Percentiles rank a stretch among this genome's conserved stretches.
These are phyloP conservation scores for Acanthamoeba lenticulata DNA, from an alignment of 208 protist genomes.

Conservation along the genomic window DNA sequence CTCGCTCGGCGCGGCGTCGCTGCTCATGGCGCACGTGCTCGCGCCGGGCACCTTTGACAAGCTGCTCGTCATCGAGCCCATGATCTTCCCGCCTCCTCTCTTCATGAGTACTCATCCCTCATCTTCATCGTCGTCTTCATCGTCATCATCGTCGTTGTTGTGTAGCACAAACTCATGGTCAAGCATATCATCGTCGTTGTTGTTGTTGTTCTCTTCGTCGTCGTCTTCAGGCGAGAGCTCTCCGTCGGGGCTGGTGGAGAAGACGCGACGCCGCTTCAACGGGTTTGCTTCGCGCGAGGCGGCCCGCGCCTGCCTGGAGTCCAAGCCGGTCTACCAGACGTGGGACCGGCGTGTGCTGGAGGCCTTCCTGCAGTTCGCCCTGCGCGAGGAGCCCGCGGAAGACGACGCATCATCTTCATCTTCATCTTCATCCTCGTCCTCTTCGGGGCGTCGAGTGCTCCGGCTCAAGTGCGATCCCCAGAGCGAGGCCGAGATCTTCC, in stretches of 20 bases:
- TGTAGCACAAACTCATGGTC: too few species aligned
- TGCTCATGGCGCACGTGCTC: constrained; percentile 43
- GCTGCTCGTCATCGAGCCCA: constrained; percentile 38
- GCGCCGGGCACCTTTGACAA: constrained; percentile 15
- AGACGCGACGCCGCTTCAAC: constrained; percentile 14
- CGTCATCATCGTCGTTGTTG: not conserved
- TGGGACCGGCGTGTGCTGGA: not conserved
- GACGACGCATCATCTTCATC: too few species aligned
- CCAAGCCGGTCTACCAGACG: not conserved
- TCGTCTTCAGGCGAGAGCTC: not conserved
- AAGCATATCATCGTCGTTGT: too few species aligned
- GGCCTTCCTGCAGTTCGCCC: not conserved
- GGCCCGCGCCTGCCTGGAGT: not conserved
- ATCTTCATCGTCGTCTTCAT: not conserved
- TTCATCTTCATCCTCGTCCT: too few species aligned
- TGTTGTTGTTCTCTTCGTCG: not conserved
- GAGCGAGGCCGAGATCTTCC: constrained; percentile 8
- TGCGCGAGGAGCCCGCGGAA: not conserved
- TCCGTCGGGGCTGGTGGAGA: not conserved
- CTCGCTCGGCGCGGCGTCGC: not conserved
- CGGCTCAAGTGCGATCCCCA: constrained; percentile 13
- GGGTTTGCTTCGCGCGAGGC: not conserved
- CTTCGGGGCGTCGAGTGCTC: not conserved
- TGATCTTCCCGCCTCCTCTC: constrained; percentile 3
- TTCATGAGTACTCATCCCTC: not conserved